Evolutionary conservation across 495 filamentous ascomycete species (phyloP), one percentile per base, ranked within the genome.

Genomic region (Aspergillus baeticus): DNA sequence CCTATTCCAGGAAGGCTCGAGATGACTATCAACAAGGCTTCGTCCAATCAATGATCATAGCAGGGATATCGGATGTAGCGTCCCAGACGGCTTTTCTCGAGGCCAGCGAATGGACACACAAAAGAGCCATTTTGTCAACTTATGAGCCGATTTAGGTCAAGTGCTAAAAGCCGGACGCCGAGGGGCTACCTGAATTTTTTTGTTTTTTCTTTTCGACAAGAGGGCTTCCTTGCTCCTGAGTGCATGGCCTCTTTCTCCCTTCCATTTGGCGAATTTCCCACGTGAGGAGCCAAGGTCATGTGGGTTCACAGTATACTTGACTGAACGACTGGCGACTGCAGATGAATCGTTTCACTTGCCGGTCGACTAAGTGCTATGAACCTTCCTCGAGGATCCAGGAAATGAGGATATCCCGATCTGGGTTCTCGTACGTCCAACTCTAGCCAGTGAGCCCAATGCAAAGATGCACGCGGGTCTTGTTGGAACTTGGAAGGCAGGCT

Each of bases 1-100:
- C 61, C 62, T 38, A 20, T 63, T 68, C 60, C 51, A 60, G 60
- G 63, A 68, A 63, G 58, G 54, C 58, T 61, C 46, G 57, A 59
- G 59, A 65, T 63, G 55, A 59, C 62, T 37, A 55, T 58, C 58
- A 51, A 56, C 61, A 47, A 62, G 58, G 58, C 51, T 54, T 63
- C 61, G 54, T 60, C 72, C 72, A 75, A 75, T 75, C 54, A 64
- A 22, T 59, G 47, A 50, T 59, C 65, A 53, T 57, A 70, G 60
- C 72, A 66, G 65, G 72, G 71, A 64, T 71, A 39, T 63, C 54
- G 63, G 61, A 65, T 55, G 63, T 59, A 66, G 60, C 54, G 57
- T 58, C 51, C 54, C 50, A 55, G 50, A 66, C 65, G 61, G 63
- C 58, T 62, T 61, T 52, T 67, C 45, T 57, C 39, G 44, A 18